Conservation (phyloP, 2,329 filamentous ascomycete genomes). For the Gnomoniopsis smithogilvyi region DNA sequence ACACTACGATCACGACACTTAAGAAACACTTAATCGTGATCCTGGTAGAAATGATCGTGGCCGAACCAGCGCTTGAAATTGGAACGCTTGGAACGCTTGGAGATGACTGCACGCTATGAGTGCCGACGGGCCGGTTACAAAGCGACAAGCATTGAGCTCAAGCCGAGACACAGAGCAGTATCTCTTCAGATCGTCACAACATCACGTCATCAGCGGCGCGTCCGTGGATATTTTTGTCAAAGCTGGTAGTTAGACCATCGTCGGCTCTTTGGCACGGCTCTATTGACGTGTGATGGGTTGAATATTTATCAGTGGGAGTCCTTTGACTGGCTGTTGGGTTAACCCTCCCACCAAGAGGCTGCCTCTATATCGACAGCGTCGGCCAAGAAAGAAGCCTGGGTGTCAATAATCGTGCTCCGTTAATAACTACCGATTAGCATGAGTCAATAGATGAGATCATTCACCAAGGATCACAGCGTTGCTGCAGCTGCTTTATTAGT, state of each 20-base stretch:
- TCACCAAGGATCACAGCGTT: neutral
- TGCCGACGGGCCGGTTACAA: conserved; percentile 33
- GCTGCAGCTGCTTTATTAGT: neutral
- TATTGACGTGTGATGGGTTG: conserved; percentile 49
- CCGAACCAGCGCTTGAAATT: conserved; percentile 46
- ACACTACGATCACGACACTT: conserved; percentile 33
- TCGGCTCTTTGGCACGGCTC: conserved; percentile 46
- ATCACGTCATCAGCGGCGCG: conserved; percentile 40
- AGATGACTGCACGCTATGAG: conserved; percentile 51
- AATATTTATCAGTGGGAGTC: conserved; percentile 40
- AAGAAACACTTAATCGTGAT: conserved; percentile 37
- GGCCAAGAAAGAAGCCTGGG: conserved; percentile 28
- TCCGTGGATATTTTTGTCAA: conserved; percentile 37
- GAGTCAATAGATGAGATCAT: neutral
- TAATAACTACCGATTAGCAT: no score
- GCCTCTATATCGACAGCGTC: conserved; percentile 49
- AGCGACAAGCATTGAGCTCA: conserved; percentile 50
- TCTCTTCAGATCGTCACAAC: conserved; percentile 37
- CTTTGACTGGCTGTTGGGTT: conserved; percentile 42
- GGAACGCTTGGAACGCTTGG: conserved; percentile 55
- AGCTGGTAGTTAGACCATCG: conserved; percentile 39
- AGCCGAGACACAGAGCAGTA: conserved; percentile 41
- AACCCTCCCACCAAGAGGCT: conserved; percentile 31
- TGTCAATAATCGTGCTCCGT: no score
- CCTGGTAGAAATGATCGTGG: conserved; percentile 32